A percentile compares a stretch with the other conserved stretches of the same genome.
Evolutionary conservation across 2,329 filamentous ascomycete species (phyloP).

Genomic region (Stemphylium vesicarium): DNA sequence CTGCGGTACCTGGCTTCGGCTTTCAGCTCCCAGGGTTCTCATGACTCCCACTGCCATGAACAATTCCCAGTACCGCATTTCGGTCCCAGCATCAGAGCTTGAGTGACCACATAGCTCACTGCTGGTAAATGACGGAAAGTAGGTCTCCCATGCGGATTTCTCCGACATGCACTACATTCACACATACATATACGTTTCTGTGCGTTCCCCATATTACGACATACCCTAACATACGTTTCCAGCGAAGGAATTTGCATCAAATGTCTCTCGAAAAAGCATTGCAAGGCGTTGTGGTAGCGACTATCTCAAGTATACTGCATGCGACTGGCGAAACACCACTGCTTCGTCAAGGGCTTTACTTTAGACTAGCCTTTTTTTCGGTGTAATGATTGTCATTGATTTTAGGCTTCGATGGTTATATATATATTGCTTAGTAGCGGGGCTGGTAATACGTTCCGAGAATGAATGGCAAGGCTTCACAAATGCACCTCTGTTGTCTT

Average conservation of each 20-base stretch:
- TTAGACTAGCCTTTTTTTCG: too few relatives aligned
- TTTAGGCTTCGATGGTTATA: too few relatives aligned
- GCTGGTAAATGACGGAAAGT: background rate
- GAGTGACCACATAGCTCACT: background rate
- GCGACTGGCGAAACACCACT: too few relatives aligned
- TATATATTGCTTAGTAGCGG: too few relatives aligned
- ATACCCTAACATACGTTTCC: background rate
- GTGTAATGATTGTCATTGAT: too few relatives aligned
- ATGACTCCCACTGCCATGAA: conserved; percentile 2
- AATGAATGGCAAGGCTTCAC: too few relatives aligned
- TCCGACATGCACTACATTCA: background rate
- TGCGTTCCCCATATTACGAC: background rate
- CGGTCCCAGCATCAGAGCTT: background rate
- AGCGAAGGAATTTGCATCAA: background rate
- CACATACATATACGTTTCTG: conserved; percentile 1
- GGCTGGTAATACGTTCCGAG: too few relatives aligned
- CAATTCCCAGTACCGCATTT: background rate
- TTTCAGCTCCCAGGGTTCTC: conserved; percentile 53
- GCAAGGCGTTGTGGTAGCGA: conserved; percentile 27
- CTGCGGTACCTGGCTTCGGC: conserved; percentile 62
- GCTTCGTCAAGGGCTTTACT: too few relatives aligned
- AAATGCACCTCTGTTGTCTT: too few relatives aligned
- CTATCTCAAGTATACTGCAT: background rate
- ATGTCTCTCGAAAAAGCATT: conserved; percentile 22
- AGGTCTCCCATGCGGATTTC: background rate